phyloP scores from a whole-genome alignment of 2,329 filamentous ascomycete genomes.

The Cryphonectria radicalis region DNA sequence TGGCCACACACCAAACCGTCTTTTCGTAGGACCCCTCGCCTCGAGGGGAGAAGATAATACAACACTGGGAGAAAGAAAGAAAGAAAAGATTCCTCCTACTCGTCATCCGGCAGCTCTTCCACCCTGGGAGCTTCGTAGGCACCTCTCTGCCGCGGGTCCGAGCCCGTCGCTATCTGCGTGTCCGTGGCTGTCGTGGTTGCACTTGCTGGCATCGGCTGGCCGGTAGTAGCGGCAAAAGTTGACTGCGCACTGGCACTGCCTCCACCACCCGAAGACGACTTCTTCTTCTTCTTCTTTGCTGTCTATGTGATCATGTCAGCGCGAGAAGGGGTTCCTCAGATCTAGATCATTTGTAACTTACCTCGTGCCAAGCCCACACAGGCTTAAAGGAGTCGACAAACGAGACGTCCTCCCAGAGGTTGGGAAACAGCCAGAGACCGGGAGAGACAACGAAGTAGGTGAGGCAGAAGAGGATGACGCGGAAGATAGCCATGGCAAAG shows the following conservation, averaged over 20 bases:
- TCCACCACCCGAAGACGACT: constrained; percentile 39
- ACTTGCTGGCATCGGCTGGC: constrained; percentile 55
- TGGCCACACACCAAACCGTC: background rate
- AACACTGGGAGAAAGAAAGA: no score
- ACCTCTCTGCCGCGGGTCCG: constrained; percentile 43
- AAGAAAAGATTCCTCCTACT: constrained; percentile 30
- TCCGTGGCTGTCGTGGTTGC: constrained; percentile 62
- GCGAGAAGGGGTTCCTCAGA: background rate
- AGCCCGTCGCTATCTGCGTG: constrained; percentile 53
- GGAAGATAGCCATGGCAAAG: constrained; percentile 97
- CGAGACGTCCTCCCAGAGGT: constrained; percentile 96
- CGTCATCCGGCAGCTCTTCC: constrained; percentile 42
- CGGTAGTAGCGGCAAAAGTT: constrained; percentile 57
- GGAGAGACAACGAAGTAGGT: constrained; percentile 85
- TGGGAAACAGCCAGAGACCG: constrained; percentile 97
- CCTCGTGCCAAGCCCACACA: constrained; percentile 98
- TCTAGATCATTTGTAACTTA: constrained; percentile 46
- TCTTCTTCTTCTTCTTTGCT: constrained; percentile 64
- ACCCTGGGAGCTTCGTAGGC: constrained; percentile 49
- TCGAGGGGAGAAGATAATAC: background rate
- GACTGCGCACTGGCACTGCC: constrained; percentile 44
- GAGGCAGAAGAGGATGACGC: constrained; percentile 89
- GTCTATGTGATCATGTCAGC: constrained; percentile 34
- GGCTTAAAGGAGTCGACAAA: constrained; percentile 98
- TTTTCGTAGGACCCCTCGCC: background rate